phyloP scores from a whole-genome alignment of 202 grass and related monocot genomes.

The Bolboschoenoplectus hybrid region DNA sequence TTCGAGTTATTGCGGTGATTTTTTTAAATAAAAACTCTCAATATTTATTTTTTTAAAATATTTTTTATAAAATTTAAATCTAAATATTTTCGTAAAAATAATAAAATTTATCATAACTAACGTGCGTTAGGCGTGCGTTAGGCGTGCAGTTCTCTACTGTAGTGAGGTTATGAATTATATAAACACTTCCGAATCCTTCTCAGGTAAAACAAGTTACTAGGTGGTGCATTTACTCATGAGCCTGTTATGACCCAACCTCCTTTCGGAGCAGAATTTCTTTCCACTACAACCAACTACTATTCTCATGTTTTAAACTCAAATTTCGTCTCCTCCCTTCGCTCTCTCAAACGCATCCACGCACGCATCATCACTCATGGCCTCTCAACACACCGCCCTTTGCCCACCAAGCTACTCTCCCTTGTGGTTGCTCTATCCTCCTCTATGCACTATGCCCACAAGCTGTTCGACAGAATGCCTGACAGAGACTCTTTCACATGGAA shows the following conservation, averaged over 20 bases:
- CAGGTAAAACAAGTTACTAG: too few species aligned
- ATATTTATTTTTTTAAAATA: too few species aligned
- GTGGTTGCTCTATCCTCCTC: slow-evolving; percentile 38
- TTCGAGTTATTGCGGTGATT: too few species aligned
- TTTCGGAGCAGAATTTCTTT: slow-evolving; percentile 29
- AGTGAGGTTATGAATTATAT: too few species aligned
- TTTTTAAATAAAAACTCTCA: too few species aligned
- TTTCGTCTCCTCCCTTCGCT: slow-evolving; percentile 39
- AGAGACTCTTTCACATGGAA: slow-evolving; percentile 78
- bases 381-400: slow-evolving; percentile 48
- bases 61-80: too few species aligned
- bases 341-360: slow-evolving; percentile 59
- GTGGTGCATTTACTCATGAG: neutral
- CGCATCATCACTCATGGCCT: slow-evolving; percentile 56
- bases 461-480: slow-evolving; percentile 60
- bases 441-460: slow-evolving; percentile 61
- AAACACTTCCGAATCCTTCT: neutral
- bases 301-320: slow-evolving; percentile 22
- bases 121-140: too few species aligned
- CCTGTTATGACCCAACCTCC: slow-evolving; percentile 3
- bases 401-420: slow-evolving; percentile 53
- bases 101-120: too few species aligned
- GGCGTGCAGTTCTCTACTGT: too few species aligned
- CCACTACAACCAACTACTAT: slow-evolving; percentile 25
- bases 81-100: too few species aligned